Percentiles rank a stretch among this genome's conserved stretches.
Evolutionary conservation across 1,139 yeast genomes (phyloP).

Genomic region (Groenewaldozyma auringiensis): DNA sequence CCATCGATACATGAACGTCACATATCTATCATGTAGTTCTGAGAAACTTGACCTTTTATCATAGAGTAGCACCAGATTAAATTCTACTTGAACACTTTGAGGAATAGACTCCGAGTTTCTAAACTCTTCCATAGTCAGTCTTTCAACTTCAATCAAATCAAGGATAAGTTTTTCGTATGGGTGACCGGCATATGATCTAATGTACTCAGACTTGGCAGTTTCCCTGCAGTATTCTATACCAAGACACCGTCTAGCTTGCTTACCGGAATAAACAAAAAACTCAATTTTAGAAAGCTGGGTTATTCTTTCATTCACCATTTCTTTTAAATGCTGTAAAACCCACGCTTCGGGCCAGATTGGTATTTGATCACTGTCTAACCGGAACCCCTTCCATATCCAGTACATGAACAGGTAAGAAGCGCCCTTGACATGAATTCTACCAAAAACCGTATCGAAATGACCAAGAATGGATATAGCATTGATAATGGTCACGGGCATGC

Average conservation of each 20-base stretch:
- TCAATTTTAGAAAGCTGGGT: neutral
- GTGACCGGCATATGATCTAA: neutral
- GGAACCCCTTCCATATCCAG: neutral
- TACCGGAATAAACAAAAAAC: neutral
- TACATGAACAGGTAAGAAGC: neutral
- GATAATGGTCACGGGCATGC: neutral
- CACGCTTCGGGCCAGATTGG: neutral
- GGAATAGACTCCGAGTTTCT: neutral
- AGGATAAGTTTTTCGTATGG: neutral
- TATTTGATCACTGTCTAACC: neutral
- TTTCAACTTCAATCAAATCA: neutral
- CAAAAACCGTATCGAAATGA: neutral
- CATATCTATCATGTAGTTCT: neutral
- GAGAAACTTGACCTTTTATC: neutral
- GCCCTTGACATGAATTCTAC: neutral
- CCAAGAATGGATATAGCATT: neutral
- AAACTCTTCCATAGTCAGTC: neutral
- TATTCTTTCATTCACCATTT: neutral
- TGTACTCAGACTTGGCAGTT: neutral
- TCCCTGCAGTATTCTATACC: neutral
- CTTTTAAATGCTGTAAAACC: neutral
- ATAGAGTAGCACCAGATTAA: neutral
- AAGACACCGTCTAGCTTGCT: neutral
- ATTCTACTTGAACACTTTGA: neutral
- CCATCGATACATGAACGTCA: neutral